Percentiles rank a stretch among this genome's conserved stretches.
phyloP scores from a whole-genome alignment of 1,284 basidiomycete genomes.

The Cutaneotrichosporon sp. region DNA sequence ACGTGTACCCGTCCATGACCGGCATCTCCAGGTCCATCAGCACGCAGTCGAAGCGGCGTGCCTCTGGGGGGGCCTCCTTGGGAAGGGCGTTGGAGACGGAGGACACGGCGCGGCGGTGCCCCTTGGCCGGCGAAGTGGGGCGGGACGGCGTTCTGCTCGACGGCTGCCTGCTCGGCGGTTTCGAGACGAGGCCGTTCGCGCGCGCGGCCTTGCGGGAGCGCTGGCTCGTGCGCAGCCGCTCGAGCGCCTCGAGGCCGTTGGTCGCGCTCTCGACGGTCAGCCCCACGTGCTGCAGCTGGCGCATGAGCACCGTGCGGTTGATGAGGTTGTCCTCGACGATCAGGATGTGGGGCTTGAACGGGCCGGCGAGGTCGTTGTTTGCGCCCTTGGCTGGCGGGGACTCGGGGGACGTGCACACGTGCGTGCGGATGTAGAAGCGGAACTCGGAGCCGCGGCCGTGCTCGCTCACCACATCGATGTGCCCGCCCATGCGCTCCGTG shows the following conservation, averaged over 20 bases:
- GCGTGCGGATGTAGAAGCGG: slow-evolving; percentile 38
- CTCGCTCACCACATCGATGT: slow-evolving; percentile 32
- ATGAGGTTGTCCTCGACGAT: slow-evolving; percentile 47
- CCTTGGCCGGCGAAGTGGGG: background rate
- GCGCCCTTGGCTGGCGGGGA: background rate
- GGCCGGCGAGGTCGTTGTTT: background rate
- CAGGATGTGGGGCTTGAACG: slow-evolving; percentile 28
- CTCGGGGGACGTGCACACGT: background rate
- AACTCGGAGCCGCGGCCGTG: slow-evolving; percentile 52
- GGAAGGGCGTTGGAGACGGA: background rate
- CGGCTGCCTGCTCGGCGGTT: too few relatives aligned
- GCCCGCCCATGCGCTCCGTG: slow-evolving; percentile 34
- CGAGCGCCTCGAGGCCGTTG: slow-evolving; percentile 55
- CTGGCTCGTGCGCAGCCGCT: slow-evolving; percentile 33
- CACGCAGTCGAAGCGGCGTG: slow-evolving; percentile 40
- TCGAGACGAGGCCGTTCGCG: too few relatives aligned
- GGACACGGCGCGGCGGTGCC: background rate
- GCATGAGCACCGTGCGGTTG: slow-evolving; percentile 38
- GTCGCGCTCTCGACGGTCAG: slow-evolving; percentile 31
- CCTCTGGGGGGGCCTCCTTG: background rate
- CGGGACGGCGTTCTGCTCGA: too few relatives aligned
- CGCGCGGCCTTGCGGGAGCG: too few relatives aligned
- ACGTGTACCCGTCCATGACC: slow-evolving; percentile 30
- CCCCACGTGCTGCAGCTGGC: slow-evolving; percentile 24
- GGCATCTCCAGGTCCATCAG: slow-evolving; percentile 55